Evolutionary conservation across 1,139 yeast species (phyloP).

Genomic region (Magnusiomyces tetraspermus): DNA sequence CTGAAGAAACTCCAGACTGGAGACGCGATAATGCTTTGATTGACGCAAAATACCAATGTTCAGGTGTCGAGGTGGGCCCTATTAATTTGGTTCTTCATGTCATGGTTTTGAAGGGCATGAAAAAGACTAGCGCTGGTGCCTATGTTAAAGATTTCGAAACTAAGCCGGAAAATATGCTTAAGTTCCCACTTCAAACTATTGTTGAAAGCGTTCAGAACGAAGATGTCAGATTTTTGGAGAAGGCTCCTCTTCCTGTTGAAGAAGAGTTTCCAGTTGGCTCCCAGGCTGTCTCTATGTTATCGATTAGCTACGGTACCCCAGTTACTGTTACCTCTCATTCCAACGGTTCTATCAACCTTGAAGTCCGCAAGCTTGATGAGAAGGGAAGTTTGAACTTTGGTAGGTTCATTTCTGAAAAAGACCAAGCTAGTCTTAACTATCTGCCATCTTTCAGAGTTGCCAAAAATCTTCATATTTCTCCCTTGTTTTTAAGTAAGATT

Average conservation of each 20-base stretch:
- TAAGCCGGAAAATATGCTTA: constrained; percentile 11
- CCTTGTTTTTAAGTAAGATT: constrained; percentile 62
- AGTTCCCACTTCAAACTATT: constrained; percentile 66
- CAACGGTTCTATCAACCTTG: constrained; percentile 28
- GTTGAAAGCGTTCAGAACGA: constrained; percentile 66
- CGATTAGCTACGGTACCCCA: constrained; percentile 80
- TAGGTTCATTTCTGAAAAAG: constrained; percentile 38
- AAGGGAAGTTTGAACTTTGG: constrained; percentile 27
- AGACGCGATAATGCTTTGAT: constrained; percentile 22
- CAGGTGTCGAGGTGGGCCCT: constrained; percentile 51
- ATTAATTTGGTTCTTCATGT: constrained; percentile 57
- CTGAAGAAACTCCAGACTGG: constrained; percentile 26
- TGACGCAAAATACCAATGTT: constrained; percentile 38
- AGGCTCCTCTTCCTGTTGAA: constrained; percentile 66
- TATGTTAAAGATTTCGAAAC: constrained; percentile 46
- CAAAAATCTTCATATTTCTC: constrained; percentile 47
- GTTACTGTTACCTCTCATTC: constrained; percentile 55
- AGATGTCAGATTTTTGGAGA: constrained; percentile 65
- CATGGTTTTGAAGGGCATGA: constrained; percentile 68
- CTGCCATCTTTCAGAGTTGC: constrained; percentile 61
- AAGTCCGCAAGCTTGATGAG: constrained; percentile 27
- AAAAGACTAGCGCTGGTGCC: constrained; percentile 64
- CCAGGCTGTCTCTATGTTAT: constrained; percentile 76
- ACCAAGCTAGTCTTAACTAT: constrained; percentile 48
- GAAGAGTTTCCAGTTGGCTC: constrained; percentile 73